A percentile compares a stretch with the other conserved stretches of the same genome.
phyloP scores from a whole-genome alignment of 345 rosid species.

The Gossypium australe region DNA sequence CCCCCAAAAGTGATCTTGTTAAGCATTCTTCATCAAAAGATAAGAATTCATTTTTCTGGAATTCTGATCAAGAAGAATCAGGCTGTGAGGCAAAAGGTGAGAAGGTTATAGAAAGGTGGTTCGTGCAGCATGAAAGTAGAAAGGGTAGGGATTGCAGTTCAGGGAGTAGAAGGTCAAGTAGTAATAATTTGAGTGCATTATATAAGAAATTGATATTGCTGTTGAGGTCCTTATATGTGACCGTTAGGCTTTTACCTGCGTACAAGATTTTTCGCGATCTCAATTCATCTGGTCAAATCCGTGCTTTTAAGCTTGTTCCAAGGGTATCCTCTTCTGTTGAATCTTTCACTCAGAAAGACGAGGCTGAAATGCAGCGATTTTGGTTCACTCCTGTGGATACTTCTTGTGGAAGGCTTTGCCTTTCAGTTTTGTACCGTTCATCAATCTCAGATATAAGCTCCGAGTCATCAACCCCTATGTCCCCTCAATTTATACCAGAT shows the following conservation, averaged over 20 bases:
- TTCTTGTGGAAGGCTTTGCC: conserved; percentile 76
- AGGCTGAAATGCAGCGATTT: conserved; percentile 78
- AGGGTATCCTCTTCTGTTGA: conserved; percentile 72
- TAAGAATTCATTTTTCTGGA: conserved; percentile 36
- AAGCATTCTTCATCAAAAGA: conserved; percentile 51
- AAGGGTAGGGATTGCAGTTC: conserved; percentile 48
- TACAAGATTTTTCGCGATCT: conserved; percentile 76
- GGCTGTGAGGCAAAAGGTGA: conserved; percentile 48
- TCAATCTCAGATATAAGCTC: conserved; percentile 56
- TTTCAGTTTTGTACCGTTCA: conserved; percentile 64
- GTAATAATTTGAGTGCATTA: conserved; percentile 42
- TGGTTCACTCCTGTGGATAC: conserved; percentile 78
- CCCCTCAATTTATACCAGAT: conserved; percentile 76
- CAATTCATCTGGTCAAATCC: conserved; percentile 66
- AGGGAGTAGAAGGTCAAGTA: conserved; percentile 61
- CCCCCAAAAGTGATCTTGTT: conserved; percentile 40
- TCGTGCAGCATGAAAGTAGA: conserved; percentile 69
- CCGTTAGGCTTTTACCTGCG: conserved; percentile 87
- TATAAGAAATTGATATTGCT: conserved; percentile 80
- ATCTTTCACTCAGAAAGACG: conserved; percentile 78
- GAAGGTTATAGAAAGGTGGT: conserved; percentile 90
- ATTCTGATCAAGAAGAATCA: conserved; percentile 60
- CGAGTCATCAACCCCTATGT: conserved; percentile 69
- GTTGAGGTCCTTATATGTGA: conserved; percentile 75
- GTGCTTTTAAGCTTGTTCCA: conserved; percentile 57